A percentile compares a stretch with the other conserved stretches of the same genome.
Evolutionary conservation across 1,139 yeast genomes (phyloP).

Genomic region (Scheffersomyces titani): DNA sequence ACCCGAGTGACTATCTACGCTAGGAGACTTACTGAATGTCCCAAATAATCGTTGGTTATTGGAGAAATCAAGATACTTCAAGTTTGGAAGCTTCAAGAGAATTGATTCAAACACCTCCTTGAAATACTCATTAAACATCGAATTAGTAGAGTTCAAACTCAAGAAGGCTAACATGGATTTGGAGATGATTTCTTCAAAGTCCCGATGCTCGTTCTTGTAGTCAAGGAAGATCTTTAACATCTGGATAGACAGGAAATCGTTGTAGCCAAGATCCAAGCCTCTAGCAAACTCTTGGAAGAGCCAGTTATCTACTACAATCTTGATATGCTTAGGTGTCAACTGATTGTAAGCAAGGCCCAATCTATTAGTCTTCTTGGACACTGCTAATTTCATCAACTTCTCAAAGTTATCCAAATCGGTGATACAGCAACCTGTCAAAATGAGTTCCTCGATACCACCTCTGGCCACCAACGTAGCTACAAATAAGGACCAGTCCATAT

Average conservation of each 20-base stretch:
- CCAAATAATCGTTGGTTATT: slow-evolving; percentile 62
- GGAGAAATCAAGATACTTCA: slow-evolving; percentile 67
- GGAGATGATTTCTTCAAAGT: slow-evolving; percentile 19
- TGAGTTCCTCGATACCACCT: slow-evolving; percentile 72
- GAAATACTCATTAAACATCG: slow-evolving; percentile 33
- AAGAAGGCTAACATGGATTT: slow-evolving; percentile 38
- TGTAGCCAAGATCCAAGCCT: slow-evolving; percentile 73
- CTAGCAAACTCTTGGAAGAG: slow-evolving; percentile 34
- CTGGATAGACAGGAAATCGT: slow-evolving; percentile 51
- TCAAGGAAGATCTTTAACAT: slow-evolving; percentile 30
- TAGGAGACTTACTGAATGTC: slow-evolving; percentile 8
- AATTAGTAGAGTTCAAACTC: slow-evolving; percentile 55
- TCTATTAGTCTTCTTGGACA: slow-evolving; percentile 51
- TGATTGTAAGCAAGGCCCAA: slow-evolving; percentile 73
- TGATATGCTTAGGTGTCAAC: slow-evolving; percentile 51
- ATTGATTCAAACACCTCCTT: slow-evolving; percentile 34
- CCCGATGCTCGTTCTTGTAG: slow-evolving; percentile 15
- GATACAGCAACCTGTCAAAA: slow-evolving; percentile 73
- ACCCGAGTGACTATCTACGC: neutral
- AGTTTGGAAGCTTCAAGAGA: slow-evolving; percentile 45
- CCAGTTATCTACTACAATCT: slow-evolving; percentile 47
- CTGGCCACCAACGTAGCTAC: slow-evolving; percentile 68
- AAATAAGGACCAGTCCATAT: slow-evolving; percentile 75
- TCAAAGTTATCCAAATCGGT: slow-evolving; percentile 54
- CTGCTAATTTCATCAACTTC: slow-evolving; percentile 56